Base-by-base conservation (phyloP, 495 filamentous ascomycete species). In the Xylaria flabelliformis region DNA sequence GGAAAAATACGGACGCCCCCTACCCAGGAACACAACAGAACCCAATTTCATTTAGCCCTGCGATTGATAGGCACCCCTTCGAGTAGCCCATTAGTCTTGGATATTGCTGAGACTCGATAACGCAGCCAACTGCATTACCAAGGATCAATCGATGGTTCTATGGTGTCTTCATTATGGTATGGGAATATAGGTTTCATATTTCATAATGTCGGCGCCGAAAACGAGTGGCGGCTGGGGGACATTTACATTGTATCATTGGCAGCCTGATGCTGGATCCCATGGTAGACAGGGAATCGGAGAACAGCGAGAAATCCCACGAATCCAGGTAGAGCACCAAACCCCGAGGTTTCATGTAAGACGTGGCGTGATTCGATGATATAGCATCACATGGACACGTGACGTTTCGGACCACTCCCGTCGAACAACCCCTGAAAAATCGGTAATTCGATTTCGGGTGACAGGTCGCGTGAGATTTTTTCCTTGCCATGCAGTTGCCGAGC, bases 331-430 rank as follows among this genome's bases (percentile, higher is more conserved):
- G 50, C 3, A 26, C n/a, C 46, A 26, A 7, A 32, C 42, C 36
- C 29, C 41, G 26, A 39, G 29, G 29, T 46, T 69, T 50, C 26
- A 53, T 29, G 42, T 39, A 21, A 13, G 62, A 62, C 42, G 21
- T 39, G 56, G 42, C 19, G 26, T 46, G 17, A 41, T 51, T 56
- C 29, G 26, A 66, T 66, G 50, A 61, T 24, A 53, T 42, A 21
- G 56, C 21, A 58, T 50, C 67, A 69, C 55, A 62, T 51, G 17
- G 19, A 50, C 55, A 62, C 51, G 67, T 61, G 55, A 46, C 44
- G 19, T 29, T 21, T 62, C 17, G 46, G 32, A 26, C 34, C 21
- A 21, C 48, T 56, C 44, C 48, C 42, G 13, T 55, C 29, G 21
- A 56, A 71, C 41, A 58, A 62, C n/a, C 21, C 17, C 32, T 13